These are phyloP conservation scores for Tuber borchii DNA, from an alignment of 495 filamentous ascomycete species.

Conservation along the genomic window DNA sequence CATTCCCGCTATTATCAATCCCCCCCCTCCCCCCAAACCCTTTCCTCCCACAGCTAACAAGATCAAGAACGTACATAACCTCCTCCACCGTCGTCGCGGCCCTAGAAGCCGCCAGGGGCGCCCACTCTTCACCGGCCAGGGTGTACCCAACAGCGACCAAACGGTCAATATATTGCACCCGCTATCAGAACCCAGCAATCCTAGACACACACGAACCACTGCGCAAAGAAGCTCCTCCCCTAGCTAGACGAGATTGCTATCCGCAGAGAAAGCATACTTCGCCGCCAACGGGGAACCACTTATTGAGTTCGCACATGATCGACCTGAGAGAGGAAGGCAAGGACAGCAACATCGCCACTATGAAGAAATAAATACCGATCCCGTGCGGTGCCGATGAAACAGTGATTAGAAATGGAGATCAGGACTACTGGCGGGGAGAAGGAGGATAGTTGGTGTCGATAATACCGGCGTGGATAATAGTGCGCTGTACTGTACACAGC, in stretches of 20 bases:
- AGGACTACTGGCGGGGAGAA: conserved; percentile 93
- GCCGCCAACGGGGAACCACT: too few species aligned
- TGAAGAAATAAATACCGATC: conserved; percentile 82
- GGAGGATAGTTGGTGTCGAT: conserved; percentile 86
- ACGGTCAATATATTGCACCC: conserved; percentile 68
- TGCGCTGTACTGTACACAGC: conserved; percentile 89
- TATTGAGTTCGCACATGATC: too few species aligned
- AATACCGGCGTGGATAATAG: conserved; percentile 83
- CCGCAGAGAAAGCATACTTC: conserved; percentile 63
- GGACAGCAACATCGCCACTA: conserved; percentile 83
- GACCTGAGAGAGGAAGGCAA: conserved; percentile 72
- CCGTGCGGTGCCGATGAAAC: conserved; percentile 86
- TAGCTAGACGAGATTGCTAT: conserved; percentile 97
- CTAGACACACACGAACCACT: conserved; percentile 90
- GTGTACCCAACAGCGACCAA: conserved; percentile 75
- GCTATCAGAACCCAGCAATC: conserved; percentile 83
- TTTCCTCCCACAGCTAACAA: background rate
- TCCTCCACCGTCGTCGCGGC: conserved; percentile 47
- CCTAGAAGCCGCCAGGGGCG: conserved; percentile 77
- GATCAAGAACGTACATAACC: conserved; percentile 74
- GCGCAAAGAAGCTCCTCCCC: conserved; percentile 84
- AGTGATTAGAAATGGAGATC: conserved; percentile 98
- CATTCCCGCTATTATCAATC: conserved; percentile 51
- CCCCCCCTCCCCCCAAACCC: conserved; percentile 73
- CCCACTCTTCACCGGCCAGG: conserved; percentile 87